Conservation (phyloP, 345 rosid species). For the Moricandia moricandioides region DNA sequence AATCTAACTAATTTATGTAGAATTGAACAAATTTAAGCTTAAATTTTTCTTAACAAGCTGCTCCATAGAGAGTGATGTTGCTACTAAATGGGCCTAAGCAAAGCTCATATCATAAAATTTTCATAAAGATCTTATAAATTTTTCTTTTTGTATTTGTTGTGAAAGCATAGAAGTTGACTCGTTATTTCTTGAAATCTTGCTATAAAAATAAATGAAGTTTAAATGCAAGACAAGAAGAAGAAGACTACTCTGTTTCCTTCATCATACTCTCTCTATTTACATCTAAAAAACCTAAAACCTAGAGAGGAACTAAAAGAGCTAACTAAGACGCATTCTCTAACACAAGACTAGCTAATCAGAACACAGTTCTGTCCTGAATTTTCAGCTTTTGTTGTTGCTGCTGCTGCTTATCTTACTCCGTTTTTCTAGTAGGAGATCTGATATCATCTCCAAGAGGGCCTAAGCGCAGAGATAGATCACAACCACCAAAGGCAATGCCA, state of each 20-base stretch:
- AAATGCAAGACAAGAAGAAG: not conserved
- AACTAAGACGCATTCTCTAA: not conserved
- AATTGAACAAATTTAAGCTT: not conserved
- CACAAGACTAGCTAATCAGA: not conserved
- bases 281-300: slow-evolving; percentile 18
- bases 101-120: not conserved
- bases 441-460: slow-evolving; percentile 49
- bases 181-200: not conserved
- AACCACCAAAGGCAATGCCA: slow-evolving; percentile 27
- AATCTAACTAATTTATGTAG: no score
- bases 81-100: not conserved
- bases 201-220: not conserved
- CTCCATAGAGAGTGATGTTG: not conserved
- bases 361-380: not conserved
- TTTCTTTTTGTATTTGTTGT: not conserved
- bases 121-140: not conserved
- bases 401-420: slow-evolving; percentile 27
- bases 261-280: slow-evolving; percentile 12
- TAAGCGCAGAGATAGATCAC: slow-evolving; percentile 73
- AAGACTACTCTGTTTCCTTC: not conserved
- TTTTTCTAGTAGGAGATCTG: slow-evolving; percentile 31
- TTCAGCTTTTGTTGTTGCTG: slow-evolving; percentile 13
- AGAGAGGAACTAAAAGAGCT: not conserved
- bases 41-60: not conserved
- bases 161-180: not conserved